Evolutionary conservation across 2,329 filamentous ascomycete species (phyloP), one percentile per base, ranked within the genome.

Genomic region (Emericellopsis cladophorae): DNA sequence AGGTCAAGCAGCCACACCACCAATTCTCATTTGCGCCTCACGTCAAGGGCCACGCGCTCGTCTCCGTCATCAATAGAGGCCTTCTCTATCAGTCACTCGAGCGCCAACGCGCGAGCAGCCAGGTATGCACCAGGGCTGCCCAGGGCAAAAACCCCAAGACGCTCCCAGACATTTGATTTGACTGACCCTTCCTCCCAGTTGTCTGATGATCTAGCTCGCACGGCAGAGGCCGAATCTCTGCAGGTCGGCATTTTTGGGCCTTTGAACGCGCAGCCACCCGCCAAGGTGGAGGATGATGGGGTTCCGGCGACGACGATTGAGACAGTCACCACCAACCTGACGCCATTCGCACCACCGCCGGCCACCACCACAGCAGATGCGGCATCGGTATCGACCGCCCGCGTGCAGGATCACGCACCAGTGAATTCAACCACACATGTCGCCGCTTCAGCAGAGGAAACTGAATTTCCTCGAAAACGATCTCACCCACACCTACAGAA

Each of bases 21-120:
- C 65, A 78, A 45, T 73, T 81, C 46, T 65, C 71, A 45, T 81
- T 81, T 59, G 77, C 77, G 55, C 72, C 68, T 53, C 70, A 80
- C 60, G 75, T 81, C 58, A 71, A 77, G 58, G 72, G 68, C 51
- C 75, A 79, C 61, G 75, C 76, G 49, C 65, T 81, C 53, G 74
- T 81, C 43, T 70, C 69, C 44, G 64, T 79, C 47, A 60, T 81
- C 48, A 79, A 81, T 59, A 74, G 74, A 59, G 77, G 77, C 43
- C 67, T 81, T 40, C 58, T 76, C 50, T 80, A 77, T 59, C 65
- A 73, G 54, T 70, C 68, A 37, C 65, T 76, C 41, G 74, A 80
- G 56, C 66, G 76, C 49, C 67, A 79, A 46, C 67, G 66, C 55
- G 61, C 63, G 50, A 59, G 61, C 42, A 61, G 62, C 50, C 60